Conservation (phyloP, 2,329 filamentous ascomycete genomes). For the Bipolaris gigantea region DNA sequence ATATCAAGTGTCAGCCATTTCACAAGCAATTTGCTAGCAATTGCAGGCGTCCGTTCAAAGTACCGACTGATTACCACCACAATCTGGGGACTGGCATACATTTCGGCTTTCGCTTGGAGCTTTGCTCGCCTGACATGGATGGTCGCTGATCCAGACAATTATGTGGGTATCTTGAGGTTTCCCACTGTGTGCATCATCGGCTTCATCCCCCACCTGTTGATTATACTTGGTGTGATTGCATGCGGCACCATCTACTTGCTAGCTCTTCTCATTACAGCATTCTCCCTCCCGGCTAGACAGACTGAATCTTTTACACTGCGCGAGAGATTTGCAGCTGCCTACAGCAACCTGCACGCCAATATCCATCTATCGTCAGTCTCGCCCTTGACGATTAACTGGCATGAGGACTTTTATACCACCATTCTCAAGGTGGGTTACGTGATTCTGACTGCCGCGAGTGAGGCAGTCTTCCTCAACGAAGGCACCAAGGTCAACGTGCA, state of each 20-base stretch:
- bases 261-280: conserved; percentile 74
- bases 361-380: conserved; percentile 70
- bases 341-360: conserved; percentile 89
- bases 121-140: conserved; percentile 52
- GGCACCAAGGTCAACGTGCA: conserved; percentile 74
- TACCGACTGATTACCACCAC: conserved; percentile 85
- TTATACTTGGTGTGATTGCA: conserved; percentile 74
- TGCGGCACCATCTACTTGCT: conserved; percentile 77
- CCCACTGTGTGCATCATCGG: conserved; percentile 94
- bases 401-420: conserved; percentile 95
- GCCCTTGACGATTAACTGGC: conserved; percentile 74
- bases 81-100: conserved; percentile 88
- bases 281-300: conserved; percentile 62
- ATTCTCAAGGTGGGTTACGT: conserved; percentile 84
- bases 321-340: conserved; percentile 70
- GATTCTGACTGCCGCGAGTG: conserved; percentile 87
- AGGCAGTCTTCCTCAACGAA: conserved; percentile 94
- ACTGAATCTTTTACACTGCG: conserved; percentile 50
- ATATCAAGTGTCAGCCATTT: conserved; percentile 89
- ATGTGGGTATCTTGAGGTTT: conserved; percentile 76
- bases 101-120: conserved; percentile 80
- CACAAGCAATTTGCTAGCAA: conserved; percentile 78
- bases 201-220: conserved; percentile 90
- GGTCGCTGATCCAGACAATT: conserved; percentile 47
- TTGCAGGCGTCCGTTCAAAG: conserved; percentile 76